Conservation (phyloP, 352 stramenopile species). For the Phytophthora ramorum region DNA sequence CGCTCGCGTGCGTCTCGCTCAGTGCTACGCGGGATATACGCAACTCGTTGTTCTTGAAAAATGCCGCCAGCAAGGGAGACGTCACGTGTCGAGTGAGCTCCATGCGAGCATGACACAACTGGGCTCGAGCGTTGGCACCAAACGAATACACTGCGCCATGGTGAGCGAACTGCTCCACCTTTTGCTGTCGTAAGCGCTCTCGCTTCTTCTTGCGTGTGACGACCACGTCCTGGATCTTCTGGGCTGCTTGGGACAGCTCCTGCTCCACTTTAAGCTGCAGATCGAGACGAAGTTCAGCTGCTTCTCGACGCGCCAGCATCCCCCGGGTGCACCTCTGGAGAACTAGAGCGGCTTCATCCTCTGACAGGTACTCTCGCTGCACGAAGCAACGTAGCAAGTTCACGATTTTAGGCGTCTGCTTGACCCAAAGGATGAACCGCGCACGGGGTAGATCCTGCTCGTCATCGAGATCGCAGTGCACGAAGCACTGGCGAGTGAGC, state of each 20-base stretch:
- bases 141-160: conserved; percentile 80
- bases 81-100: conserved; percentile 47
- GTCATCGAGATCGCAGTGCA: conserved; percentile 67
- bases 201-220: conserved; percentile 67
- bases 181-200: conserved; percentile 68
- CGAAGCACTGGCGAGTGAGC: conserved; percentile 71
- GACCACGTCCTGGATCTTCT: conserved; percentile 75
- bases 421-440: conserved; percentile 64
- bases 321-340: conserved; percentile 66
- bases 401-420: conserved; percentile 76
- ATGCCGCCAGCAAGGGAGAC: conserved; percentile 52
- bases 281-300: conserved; percentile 57
- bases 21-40: conserved; percentile 54
- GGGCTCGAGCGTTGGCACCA: conserved; percentile 59
- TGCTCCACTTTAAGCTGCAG: conserved; percentile 64
- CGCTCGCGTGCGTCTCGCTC: conserved; percentile 63
- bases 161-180: conserved; percentile 75
- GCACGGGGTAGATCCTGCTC: conserved; percentile 68
- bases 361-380: conserved; percentile 61
- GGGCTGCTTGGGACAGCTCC: conserved; percentile 59
- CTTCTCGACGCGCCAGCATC: conserved; percentile 57
- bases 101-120: conserved; percentile 58
- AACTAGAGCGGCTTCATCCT: conserved; percentile 57
- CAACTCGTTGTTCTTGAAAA: conserved; percentile 81
- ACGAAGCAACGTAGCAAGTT: conserved; percentile 79